Conservation (phyloP, 179 eudicot species). For the Amaranthus tricolor region DNA sequence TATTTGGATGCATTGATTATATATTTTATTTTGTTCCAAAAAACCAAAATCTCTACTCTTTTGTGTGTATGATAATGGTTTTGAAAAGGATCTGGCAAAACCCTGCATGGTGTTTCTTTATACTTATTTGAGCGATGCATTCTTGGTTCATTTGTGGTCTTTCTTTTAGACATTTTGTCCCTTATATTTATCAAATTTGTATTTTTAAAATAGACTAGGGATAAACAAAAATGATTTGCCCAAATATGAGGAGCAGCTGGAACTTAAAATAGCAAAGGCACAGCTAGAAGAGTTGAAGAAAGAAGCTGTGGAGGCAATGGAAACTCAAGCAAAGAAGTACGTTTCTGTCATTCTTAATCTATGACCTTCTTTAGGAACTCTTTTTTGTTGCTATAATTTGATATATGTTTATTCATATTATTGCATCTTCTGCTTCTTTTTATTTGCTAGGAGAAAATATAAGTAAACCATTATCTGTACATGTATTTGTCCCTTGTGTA, state of each 20-base stretch:
- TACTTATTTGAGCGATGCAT: background rate
- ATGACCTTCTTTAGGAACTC: background rate
- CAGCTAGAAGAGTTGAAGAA: slow-evolving; percentile 89
- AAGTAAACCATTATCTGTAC: background rate
- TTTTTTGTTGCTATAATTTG: background rate
- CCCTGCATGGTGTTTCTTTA: background rate
- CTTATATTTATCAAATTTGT: background rate
- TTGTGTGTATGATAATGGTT: background rate
- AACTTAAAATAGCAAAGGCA: slow-evolving; percentile 79
- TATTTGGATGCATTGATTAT: too few relatives aligned
- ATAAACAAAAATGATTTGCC: slow-evolving; percentile 70
- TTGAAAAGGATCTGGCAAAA: background rate
- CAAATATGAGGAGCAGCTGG: slow-evolving; percentile 79
- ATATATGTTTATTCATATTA: background rate
- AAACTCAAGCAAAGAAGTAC: slow-evolving; percentile 88
- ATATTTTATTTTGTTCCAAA: background rate
- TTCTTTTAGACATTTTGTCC: background rate
- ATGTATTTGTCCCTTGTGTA: too few relatives aligned
- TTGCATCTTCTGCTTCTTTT: background rate
- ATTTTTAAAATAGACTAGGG: slow-evolving; percentile 62
- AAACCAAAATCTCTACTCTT: background rate
- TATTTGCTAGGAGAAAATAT: background rate
- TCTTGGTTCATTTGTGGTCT: background rate
- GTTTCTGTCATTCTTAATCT: slow-evolving; percentile 13
- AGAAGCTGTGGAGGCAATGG: slow-evolving; percentile 89